These are phyloP conservation scores for Senecio squalidus DNA, from an alignment of 140 eudicot genomes.

Conservation along the genomic window DNA sequence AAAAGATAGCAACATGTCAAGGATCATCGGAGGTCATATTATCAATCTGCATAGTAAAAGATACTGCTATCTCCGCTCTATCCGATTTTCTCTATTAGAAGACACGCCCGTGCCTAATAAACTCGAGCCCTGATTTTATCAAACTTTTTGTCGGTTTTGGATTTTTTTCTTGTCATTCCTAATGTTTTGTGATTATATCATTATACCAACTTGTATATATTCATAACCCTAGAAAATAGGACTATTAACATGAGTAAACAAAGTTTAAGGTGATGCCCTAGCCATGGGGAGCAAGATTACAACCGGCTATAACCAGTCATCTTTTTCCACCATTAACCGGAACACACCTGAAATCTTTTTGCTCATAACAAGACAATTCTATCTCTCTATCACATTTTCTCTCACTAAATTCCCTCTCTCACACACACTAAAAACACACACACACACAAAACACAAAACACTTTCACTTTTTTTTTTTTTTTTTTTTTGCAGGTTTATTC, in stretches of 20 bases:
- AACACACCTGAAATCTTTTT: constrained; percentile 33
- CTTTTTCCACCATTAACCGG: constrained; percentile 33
- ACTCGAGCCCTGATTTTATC: no score
- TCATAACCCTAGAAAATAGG: neutral
- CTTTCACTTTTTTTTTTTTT: constrained; percentile 21
- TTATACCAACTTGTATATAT: no score
- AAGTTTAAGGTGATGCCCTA: constrained; percentile 28
- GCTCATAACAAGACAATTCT: constrained; percentile 33
- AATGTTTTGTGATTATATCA: no score
- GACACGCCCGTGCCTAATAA: no score
- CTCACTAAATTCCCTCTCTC: constrained; percentile 1
- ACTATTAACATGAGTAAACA: neutral
- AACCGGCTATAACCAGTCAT: constrained; percentile 29
- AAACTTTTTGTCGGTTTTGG: no score
- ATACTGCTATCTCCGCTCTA: no score
- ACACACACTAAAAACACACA: constrained; percentile 14
- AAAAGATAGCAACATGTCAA: no score
- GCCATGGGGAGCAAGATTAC: constrained; percentile 32
- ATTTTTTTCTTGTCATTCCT: no score
- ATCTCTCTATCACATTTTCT: neutral
- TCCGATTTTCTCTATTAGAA: no score
- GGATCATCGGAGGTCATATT: no score
- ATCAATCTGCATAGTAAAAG: no score
- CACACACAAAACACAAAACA: constrained; percentile 11
- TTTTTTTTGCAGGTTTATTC: constrained; percentile 42